Conservation (phyloP, 2,329 filamentous ascomycete genomes). For the Monosporascus sp. region DNA sequence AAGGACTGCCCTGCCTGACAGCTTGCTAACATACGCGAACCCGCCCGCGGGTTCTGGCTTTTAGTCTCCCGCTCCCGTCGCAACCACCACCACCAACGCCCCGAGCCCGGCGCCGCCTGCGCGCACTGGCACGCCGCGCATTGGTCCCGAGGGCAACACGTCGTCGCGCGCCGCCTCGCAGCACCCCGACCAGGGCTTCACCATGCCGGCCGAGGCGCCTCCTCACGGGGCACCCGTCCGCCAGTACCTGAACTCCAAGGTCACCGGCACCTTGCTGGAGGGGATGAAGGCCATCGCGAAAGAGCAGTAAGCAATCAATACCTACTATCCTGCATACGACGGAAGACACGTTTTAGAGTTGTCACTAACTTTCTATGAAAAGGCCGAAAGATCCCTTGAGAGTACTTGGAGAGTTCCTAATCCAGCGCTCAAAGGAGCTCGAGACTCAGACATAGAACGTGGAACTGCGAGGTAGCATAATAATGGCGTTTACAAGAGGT, state of each 20-base stretch:
- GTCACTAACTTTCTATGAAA: not conserved
- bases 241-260: conserved; percentile 65
- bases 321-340: not conserved
- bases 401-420: conserved; percentile 63
- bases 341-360: not conserved
- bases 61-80: conserved; percentile 33
- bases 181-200: conserved; percentile 46
- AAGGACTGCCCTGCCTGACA: not conserved
- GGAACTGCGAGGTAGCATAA: conserved; percentile 4
- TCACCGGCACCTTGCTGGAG: conserved; percentile 63
- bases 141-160: conserved; percentile 31
- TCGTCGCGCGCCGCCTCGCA: conserved; percentile 54
- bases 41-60: conserved; percentile 3
- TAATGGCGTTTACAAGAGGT: conserved; percentile 16
- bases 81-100: conserved; percentile 4
- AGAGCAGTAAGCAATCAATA: conserved; percentile 49
- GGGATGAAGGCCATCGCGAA: conserved; percentile 69
- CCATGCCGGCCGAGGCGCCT: conserved; percentile 55
- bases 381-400: conserved; percentile 65
- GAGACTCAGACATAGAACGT: conserved; percentile 32
- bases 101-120: conserved; percentile 35
- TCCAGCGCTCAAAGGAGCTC: conserved; percentile 62
- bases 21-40: conserved; percentile 3
- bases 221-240: conserved; percentile 64
- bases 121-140: conserved; percentile 42